Percentiles rank a stretch among this genome's conserved stretches.
Conservation (phyloP, 1,139 yeast genomes). For the Yamadazyma conglobata region DNA sequence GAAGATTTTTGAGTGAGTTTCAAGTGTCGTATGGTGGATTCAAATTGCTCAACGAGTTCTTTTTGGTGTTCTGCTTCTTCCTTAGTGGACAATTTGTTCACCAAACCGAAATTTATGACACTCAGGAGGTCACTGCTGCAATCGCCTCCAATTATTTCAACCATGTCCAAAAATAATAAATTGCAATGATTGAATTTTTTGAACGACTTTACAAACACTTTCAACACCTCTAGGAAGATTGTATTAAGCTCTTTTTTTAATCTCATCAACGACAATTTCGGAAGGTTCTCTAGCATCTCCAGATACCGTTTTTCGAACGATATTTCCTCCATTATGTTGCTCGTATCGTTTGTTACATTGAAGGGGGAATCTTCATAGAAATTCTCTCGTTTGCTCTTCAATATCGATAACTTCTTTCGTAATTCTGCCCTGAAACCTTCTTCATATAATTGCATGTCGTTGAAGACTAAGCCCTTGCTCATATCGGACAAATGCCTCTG, state of each 20-base stretch:
- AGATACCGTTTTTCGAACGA: constrained; percentile 28
- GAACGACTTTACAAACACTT: constrained; percentile 30
- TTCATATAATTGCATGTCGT: constrained; percentile 23
- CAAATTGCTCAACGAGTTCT: constrained; percentile 31
- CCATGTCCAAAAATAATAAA: constrained; percentile 24
- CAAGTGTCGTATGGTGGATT: constrained; percentile 20
- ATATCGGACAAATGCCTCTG: constrained; percentile 21
- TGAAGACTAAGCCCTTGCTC: constrained; percentile 34
- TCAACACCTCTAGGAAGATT: constrained; percentile 34
- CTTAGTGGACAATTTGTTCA: constrained; percentile 25
- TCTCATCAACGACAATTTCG: constrained; percentile 31
- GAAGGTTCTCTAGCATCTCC: constrained; percentile 24
- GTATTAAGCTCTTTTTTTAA: constrained; percentile 30
- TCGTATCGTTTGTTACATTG: constrained; percentile 17
- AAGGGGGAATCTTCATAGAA: constrained; percentile 30
- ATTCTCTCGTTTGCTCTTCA: constrained; percentile 19
- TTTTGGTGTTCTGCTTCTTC: constrained; percentile 31
- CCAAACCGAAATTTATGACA: constrained; percentile 11
- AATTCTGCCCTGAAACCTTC: constrained; percentile 34
- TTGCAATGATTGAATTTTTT: constrained; percentile 28
- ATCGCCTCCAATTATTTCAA: constrained; percentile 32
- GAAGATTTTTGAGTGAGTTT: constrained; percentile 15
- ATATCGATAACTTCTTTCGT: constrained; percentile 17
- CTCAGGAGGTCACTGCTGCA: constrained; percentile 5
- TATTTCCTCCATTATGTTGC: constrained; percentile 15